Base-by-base conservation (phyloP, 768 basidiomycete species). In the Boletus fagicola region DNA sequence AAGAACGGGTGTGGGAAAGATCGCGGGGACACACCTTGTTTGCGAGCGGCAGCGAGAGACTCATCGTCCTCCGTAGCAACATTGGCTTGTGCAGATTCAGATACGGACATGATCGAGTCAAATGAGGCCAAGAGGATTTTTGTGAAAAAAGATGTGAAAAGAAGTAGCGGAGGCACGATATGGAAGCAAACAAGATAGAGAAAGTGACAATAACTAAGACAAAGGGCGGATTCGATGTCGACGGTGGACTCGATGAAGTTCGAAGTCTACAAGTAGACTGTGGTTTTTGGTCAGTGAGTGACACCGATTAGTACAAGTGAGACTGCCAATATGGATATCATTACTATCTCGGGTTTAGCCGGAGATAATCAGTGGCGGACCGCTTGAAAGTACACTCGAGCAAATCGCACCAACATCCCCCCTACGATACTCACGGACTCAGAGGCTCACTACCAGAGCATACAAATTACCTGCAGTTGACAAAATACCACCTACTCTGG, bases 11-110 rank as follows among this genome's bases (percentile, higher is more conserved):
- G 3, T 1, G 24, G 51, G 11, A 20, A 22, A 46, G 42, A 57
- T 31, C 5, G 15, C 9, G 38, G 44, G 45, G 20, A 70, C 79
- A 54, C 58, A 83, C 87, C 76, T 68, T 89, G 86, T 62, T 77
- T 78, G 54, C 77, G 76, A 1, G 83, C 84, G 52, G 77, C 81
- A 48, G 73, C 60, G 65, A 79, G 75, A 55, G 79, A 72, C 24
- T 76, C 78, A 24, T 76, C 72, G 28, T 78, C 76, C 30, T 70
- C 61, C 24, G 54, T 59, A 11, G 64, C 53, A 26, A 65, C 66
- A 1, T 54, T 26, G 26, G 53, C 28, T 36, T 39, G 54, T 33
- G 44, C 46, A 31, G 61, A 44, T 51, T 57, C 56, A 24, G 62
- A 54, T 51, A 49, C 59, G 51, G 71, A 68, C 69, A 71, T 71